These are phyloP conservation scores for Carallia brachiata DNA, from an alignment of 345 rosid species.

Conservation along the genomic window DNA sequence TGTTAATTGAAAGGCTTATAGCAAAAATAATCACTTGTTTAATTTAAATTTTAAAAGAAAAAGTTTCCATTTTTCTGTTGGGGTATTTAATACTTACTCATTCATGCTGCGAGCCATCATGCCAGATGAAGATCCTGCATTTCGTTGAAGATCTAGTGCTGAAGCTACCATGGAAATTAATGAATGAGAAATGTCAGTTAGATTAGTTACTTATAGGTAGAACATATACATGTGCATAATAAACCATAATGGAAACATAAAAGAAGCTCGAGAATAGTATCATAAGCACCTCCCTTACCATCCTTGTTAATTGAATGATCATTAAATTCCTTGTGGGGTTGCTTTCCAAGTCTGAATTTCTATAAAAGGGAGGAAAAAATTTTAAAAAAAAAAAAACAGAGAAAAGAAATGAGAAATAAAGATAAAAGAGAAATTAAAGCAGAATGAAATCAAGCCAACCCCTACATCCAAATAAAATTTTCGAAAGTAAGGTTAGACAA, in stretches of 20 bases:
- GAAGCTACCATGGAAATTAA: slow-evolving; percentile 40
- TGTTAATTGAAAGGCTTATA: background rate
- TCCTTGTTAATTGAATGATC: slow-evolving; percentile 87
- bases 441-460: slow-evolving; percentile 19
- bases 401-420: slow-evolving; percentile 11
- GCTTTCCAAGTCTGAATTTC: slow-evolving; percentile 99
- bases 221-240: background rate
- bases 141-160: slow-evolving; percentile 82
- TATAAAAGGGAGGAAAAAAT: slow-evolving; percentile 25
- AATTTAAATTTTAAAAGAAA: background rate
- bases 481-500: slow-evolving; percentile 10
- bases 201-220: background rate
- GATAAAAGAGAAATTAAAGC: slow-evolving; percentile 7
- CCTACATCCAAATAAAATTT: slow-evolving; percentile 17
- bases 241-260: background rate
- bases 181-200: background rate
- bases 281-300: slow-evolving; percentile 53
- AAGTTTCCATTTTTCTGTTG: background rate
- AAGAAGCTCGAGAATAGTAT: slow-evolving; percentile 33
- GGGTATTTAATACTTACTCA: slow-evolving; percentile 50
- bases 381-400: background rate
- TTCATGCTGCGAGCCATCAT: slow-evolving; percentile 92
- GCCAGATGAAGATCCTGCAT: slow-evolving; percentile 81
- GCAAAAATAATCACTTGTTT: background rate
- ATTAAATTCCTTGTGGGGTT: slow-evolving; percentile 95